phyloP scores from a whole-genome alignment of 768 basidiomycete species.

The Clitopilus passeckerianus region DNA sequence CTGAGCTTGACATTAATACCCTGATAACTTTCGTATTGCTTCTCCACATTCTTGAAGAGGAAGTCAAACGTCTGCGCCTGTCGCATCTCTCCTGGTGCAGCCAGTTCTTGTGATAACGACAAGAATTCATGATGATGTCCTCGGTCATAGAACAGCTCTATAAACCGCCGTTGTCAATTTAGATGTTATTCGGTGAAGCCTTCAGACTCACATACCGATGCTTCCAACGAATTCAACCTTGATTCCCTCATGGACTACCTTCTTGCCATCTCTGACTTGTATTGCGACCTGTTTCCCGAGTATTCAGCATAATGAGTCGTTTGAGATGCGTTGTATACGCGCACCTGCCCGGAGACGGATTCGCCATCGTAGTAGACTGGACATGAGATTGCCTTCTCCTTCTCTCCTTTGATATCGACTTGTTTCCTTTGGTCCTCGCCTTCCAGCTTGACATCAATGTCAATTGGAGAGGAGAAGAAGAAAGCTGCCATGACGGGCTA shows the following conservation, averaged over 20 bases:
- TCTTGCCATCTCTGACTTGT: conserved; percentile 92
- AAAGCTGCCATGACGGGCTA: conserved; percentile 65
- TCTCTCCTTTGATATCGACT: conserved; percentile 86
- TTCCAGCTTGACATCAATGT: conserved; percentile 85
- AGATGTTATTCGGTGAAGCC: background rate
- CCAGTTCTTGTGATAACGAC: conserved; percentile 91
- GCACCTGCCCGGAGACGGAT: conserved; percentile 81
- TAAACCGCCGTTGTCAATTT: background rate
- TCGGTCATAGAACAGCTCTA: conserved; percentile 92
- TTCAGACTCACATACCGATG: conserved; percentile 58
- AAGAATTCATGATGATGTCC: conserved; percentile 98
- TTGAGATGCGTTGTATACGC: conserved; percentile 3
- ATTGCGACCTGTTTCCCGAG: conserved; percentile 59
- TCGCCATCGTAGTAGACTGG: conserved; percentile 97
- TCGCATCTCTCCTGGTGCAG: conserved; percentile 95
- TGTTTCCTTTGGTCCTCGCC: conserved; percentile 86
- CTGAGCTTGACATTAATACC: conserved; percentile 98
- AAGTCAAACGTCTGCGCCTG: conserved; percentile 96
- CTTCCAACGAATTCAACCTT: conserved; percentile 97
- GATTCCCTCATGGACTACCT: conserved; percentile 90
- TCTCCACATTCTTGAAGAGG: conserved; percentile 98
- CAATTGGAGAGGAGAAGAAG: conserved; percentile 89
- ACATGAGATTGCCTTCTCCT: conserved; percentile 79
- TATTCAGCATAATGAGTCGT: background rate
- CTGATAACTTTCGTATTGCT: conserved; percentile 96